Percentiles rank a stretch among this genome's conserved stretches.
These are phyloP conservation scores for Lecanicillium sp. DNA, from an alignment of 2,329 filamentous ascomycete species.

Conservation along the genomic window DNA sequence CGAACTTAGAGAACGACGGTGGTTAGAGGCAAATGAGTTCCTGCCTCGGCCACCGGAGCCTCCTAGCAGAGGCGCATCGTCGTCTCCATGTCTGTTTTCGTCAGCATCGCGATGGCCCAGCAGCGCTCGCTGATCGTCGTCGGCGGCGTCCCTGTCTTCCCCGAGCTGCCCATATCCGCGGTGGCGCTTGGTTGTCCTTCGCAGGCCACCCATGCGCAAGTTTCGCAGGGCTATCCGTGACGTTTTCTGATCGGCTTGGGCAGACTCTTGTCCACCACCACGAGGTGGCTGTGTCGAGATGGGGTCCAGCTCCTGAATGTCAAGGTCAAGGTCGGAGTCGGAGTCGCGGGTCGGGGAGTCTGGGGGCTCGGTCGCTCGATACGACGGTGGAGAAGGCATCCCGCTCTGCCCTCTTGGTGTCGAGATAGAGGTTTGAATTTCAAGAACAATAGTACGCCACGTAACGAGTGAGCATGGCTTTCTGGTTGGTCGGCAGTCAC, in stretches of 20 bases:
- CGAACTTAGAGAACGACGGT: slow-evolving; percentile 19
- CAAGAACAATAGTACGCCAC: too few relatives aligned
- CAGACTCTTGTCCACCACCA: slow-evolving; percentile 20
- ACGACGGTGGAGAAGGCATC: slow-evolving; percentile 49
- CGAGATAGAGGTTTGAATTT: slow-evolving; percentile 17
- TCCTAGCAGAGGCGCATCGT: slow-evolving; percentile 62
- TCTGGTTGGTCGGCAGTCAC: background rate
- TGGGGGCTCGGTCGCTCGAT: slow-evolving; percentile 51
- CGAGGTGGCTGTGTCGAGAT: slow-evolving; percentile 29
- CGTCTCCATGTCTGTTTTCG: slow-evolving; percentile 57
- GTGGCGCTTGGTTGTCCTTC: slow-evolving; percentile 46
- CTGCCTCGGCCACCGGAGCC: slow-evolving; percentile 19
- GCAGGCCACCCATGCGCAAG: slow-evolving; percentile 58
- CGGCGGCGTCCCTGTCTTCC: slow-evolving; percentile 44
- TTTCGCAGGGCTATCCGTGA: slow-evolving; percentile 63
- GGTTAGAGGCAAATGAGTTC: slow-evolving; percentile 3
- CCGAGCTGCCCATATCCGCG: slow-evolving; percentile 55
- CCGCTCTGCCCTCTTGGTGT: slow-evolving; percentile 24
- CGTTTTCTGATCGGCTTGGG: slow-evolving; percentile 34
- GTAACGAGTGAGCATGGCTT: slow-evolving; percentile 5
- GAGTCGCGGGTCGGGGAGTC: slow-evolving; percentile 61
- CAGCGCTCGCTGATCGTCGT: slow-evolving; percentile 61
- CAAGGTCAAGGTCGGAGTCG: slow-evolving; percentile 65
- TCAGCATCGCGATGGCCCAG: slow-evolving; percentile 56
- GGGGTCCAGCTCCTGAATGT: slow-evolving; percentile 74